Evolutionary conservation across 306 rosid genomes (phyloP), one percentile per base, ranked within the genome.

Genomic region (Cucurbita argyrosperma): DNA sequence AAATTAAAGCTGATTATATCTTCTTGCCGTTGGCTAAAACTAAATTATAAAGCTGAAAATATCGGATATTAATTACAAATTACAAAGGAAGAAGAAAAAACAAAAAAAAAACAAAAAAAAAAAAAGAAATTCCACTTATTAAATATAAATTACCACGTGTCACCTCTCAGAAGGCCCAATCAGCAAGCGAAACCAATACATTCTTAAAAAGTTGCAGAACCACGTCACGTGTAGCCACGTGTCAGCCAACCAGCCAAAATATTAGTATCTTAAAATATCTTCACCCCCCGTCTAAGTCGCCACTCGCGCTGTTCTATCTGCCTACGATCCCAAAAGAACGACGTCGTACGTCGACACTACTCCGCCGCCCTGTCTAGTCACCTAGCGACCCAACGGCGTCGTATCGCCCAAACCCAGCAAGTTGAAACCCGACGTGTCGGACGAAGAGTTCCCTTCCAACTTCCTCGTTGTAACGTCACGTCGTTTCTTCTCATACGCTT

Each of bases 401-500:
- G 75, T 54, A 71, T 71, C 16, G 3, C 26, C 8, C 26, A 19
- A 51, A 52, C 6, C 59, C 15, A 70, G 26, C n/a, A 50, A 35
- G 30, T 16, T 51, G 61, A 53, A 51, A 72, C 18, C 76, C 50
- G 51, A 16, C 62, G 13, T 47, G 9, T 59, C 35, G 76, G 81
- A 54, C 69, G 85, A 8, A 6, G 65, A 77, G 72, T 57, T 86
- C 18, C 76, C 74, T 53, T 82, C 63, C 82, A 80, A 26, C 71
- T 74, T 23, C 26, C 8, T 49, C 11, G 10, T 7, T 0, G 72
- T 5, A 19, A 10, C 72, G 55, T 69, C 74, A 13, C 42, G 73
- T 11, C 56, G 56, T 21, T 49, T 68, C 56, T 76, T 89, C 7
- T 46, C 12, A 74, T 94, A 94, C 4, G 84, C 83, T 84, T 94